Evolutionary conservation across 306 rosid species (phyloP), one percentile per base, ranked within the genome.

Genomic region (Trichosanthes cucumerina): DNA sequence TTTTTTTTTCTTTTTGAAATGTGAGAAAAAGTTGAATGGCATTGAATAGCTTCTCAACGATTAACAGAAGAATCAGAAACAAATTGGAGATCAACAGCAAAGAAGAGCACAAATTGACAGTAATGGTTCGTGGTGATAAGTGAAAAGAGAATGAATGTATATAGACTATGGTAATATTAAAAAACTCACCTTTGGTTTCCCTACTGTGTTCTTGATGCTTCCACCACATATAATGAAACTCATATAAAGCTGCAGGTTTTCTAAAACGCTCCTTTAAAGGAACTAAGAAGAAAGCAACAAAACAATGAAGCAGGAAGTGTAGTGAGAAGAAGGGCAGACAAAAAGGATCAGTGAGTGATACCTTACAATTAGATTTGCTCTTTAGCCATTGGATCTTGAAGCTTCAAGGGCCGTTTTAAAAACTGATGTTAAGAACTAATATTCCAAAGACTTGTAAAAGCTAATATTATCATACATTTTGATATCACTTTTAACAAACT

Each of bases 301-400:
- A 80, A 44, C 73, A 71, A 50, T 60, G 69, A 49, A 78, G 70
- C 34, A 78, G 19, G 54, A n/a, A 69, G 75, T 41, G 75, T 11
- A 68, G 33, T 68, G 75, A 68, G 52, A 68, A 68, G 54, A 41
- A 41, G 4, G 3, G 19, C 31, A 69, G 28, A 43, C 54, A 38
- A 21, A 68, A 41, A 63, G 44, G 49, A 31, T 11, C 8, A 33
- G n/a, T 18, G 21, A 33, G n/a, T 18, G 21, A 64, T 64, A 64
- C 19, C 21, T 65, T 38, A 65, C 73, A 65, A 64, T 9, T 18
- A 68, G 47, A 69, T n/a, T 39, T 68, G 69, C 46, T 82, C 76
- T 72, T 72, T 84, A 79, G 68, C 86, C 81, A 47, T 82, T 83
- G 66, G 79, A 69, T 69, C 53, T 12, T 69, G 9, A 39, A 68